Evolutionary conservation across 2,329 filamentous ascomycete genomes (phyloP).

Genomic region (Verticillium nonalfalfae): DNA sequence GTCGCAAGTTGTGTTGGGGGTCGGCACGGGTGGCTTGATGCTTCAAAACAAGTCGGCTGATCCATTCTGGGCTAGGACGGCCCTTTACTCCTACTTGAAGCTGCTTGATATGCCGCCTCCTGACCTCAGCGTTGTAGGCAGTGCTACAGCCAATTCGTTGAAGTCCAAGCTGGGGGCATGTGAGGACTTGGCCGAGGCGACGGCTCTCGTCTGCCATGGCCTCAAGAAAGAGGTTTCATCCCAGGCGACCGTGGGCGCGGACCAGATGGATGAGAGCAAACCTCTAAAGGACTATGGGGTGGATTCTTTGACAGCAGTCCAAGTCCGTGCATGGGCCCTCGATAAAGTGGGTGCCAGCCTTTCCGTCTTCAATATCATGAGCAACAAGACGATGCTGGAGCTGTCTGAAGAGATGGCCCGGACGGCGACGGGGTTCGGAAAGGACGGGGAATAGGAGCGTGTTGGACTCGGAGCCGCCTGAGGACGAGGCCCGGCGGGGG

Average conservation of each 20-base stretch:
- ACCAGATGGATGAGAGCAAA: conserved; percentile 35
- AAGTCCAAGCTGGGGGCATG: conserved; percentile 25
- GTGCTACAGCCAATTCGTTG: conserved; percentile 16
- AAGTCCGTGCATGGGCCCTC: conserved; percentile 43
- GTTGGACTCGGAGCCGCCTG: too few relatives aligned
- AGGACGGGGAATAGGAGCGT: not conserved
- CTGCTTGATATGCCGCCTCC: conserved; percentile 36
- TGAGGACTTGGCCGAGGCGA: conserved; percentile 19
- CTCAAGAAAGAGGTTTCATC: conserved; percentile 31
- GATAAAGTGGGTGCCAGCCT: conserved; percentile 35
- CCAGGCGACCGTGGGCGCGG: conserved; percentile 20
- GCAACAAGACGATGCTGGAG: conserved; percentile 31
- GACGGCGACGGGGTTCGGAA: conserved; percentile 9
- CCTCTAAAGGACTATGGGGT: conserved; percentile 40
- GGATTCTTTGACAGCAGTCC: conserved; percentile 47
- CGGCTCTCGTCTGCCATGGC: conserved; percentile 26
- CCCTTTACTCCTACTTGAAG: conserved; percentile 41
- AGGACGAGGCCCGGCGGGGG: too few relatives aligned
- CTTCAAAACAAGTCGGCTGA: conserved; percentile 44
- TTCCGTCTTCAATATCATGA: conserved; percentile 41
- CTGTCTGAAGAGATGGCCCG: conserved; percentile 27
- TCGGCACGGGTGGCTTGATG: conserved; percentile 48
- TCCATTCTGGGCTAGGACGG: conserved; percentile 46
- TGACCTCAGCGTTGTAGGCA: conserved; percentile 11
- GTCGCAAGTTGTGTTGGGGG: conserved; percentile 42